These are phyloP conservation scores for Fusarium dlaminii DNA, from an alignment of 2,329 filamentous ascomycete species.

Conservation along the genomic window DNA sequence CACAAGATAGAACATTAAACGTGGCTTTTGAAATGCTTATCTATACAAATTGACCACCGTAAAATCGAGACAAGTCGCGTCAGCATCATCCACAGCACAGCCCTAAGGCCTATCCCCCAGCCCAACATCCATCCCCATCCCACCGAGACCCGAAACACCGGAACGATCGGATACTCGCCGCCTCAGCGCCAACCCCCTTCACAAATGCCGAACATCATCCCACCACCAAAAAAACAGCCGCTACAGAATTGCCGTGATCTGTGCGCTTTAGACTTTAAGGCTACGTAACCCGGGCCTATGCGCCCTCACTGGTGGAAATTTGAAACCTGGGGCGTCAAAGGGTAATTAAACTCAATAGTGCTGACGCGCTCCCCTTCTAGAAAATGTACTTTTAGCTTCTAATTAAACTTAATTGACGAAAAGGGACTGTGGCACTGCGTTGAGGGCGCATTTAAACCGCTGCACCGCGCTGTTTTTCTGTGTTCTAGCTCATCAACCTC, in stretches of 20 bases:
- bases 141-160: neutral
- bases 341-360: slow-evolving; percentile 11
- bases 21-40: neutral
- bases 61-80: neutral
- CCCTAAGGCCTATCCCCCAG: neutral
- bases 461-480: neutral
- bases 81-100: neutral
- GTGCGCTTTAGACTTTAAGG: slow-evolving; percentile 11
- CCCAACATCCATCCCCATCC: neutral
- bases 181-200: neutral
- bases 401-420: slow-evolving; percentile 13
- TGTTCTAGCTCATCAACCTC: neutral
- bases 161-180: neutral
- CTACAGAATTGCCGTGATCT: slow-evolving; percentile 3
- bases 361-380: neutral
- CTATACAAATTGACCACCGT: neutral
- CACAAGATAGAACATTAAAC: neutral
- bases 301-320: neutral
- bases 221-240: neutral
- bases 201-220: neutral
- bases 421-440: neutral
- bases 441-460: neutral
- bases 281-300: neutral
- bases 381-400: neutral
- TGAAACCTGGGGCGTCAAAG: neutral